Base-by-base conservation (phyloP, 2,329 filamentous ascomycete species). In the Pseudogymnoascus sp. region DNA sequence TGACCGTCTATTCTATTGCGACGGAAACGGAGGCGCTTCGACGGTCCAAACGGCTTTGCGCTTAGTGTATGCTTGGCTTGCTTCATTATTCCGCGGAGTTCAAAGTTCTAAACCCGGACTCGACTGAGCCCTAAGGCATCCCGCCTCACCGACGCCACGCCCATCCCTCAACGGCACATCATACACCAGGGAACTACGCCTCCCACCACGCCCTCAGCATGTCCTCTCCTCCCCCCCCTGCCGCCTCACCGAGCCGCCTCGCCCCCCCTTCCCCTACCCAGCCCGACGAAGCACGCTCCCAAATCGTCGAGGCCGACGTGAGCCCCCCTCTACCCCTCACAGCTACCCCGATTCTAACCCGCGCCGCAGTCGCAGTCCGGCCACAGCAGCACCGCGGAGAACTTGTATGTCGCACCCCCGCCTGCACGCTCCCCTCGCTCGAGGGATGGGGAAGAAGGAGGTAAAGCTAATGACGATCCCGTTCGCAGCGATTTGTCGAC, bases 401-500 rank as follows among this genome's bases (percentile, higher is more conserved):
- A 53, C 46, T 53, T 53, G 46, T 53, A 53, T 31, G 46, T 31
- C 11, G 12, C 26, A n/a, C 46, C 46, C 46, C 46, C 24, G 26
- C 26, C 24, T 31, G 46, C 46, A 31, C 26, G 26, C 24, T 3
- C 46, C n/a, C 24, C n/a, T 31, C 46, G 46, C 46, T 6, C 8
- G 2, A 53, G 4, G 4, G 46, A 16, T 8, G 4, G n/a, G 31
- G n/a, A 31, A 11, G 26, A 16, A 28, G 26, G 26, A 53, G 26
- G n/a, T 53, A 11, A 28, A 53, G 26, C 46, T 53, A 53, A 53
- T n/a, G 26, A 53, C 31, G n/a, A 53, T 14, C 3, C 26, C 2
- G 24, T 16, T 16, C 19, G 40, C 40, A 53, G 46, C 46, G 46
- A 53, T 14, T 10, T 53, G 26, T 68, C 66, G 38, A 64, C 65